These are phyloP conservation scores for Kodamaea kaohsiungensis DNA, from an alignment of 805 yeast genomes.

Conservation along the genomic window DNA sequence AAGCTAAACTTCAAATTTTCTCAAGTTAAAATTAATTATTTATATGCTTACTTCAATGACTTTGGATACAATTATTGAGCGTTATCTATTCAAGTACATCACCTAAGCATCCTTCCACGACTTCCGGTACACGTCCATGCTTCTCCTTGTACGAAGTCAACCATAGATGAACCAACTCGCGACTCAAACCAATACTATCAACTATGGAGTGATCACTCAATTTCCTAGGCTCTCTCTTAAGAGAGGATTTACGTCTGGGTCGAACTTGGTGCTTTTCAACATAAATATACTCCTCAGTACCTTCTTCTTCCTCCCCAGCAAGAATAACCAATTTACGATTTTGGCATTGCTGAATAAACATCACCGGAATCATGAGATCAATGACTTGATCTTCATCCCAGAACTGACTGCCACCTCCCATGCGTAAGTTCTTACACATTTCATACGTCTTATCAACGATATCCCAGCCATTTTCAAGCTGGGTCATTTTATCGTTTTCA, in stretches of 20 bases:
- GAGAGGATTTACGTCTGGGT: constrained; percentile 18
- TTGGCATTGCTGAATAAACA: constrained; percentile 15
- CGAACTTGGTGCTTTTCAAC: constrained; percentile 15
- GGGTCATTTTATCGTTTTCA: constrained; percentile 13
- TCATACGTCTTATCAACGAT: constrained; percentile 16
- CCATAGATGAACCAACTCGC: constrained; percentile 25
- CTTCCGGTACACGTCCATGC: constrained; percentile 11
- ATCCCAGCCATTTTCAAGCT: constrained; percentile 19
- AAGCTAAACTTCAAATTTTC: too few relatives aligned
- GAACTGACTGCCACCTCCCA: constrained; percentile 11
- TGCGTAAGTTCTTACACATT: constrained; percentile 7
- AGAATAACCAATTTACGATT: constrained; percentile 14
- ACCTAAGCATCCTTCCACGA: constrained; percentile 5
- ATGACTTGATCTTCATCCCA: constrained; percentile 18
- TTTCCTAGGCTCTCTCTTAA: constrained; percentile 9
- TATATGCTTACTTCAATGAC: too few relatives aligned
- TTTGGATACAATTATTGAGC: too few relatives aligned
- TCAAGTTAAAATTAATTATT: too few relatives aligned
- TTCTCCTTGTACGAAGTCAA: constrained; percentile 8
- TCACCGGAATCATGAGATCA: constrained; percentile 22
- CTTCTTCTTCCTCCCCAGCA: constrained; percentile 21
- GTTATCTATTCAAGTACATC: too few relatives aligned
- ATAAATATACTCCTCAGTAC: constrained; percentile 16
- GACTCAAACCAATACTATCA: constrained; percentile 17
- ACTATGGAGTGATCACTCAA: constrained; percentile 8